Conservation (phyloP, 2,329 filamentous ascomycete genomes). For the Fonsecaea erecta region DNA sequence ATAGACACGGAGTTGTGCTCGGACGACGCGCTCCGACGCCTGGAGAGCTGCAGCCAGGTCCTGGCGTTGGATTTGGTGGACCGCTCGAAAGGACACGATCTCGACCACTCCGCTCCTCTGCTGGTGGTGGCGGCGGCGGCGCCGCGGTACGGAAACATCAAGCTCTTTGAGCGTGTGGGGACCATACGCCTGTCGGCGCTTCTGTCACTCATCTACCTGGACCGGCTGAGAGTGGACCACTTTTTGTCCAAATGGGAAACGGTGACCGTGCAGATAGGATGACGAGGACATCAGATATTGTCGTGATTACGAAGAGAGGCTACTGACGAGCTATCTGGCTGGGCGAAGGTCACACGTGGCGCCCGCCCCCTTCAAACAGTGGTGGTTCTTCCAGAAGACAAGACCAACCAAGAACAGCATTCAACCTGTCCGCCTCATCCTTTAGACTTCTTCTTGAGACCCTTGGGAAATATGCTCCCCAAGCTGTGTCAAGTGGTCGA, state of each 20-base stretch:
- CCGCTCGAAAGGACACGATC: neutral
- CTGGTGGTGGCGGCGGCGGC: neutral
- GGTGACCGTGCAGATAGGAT: constrained; percentile 1
- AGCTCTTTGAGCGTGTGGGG: neutral
- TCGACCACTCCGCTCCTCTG: neutral
- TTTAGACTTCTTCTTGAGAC: no score
- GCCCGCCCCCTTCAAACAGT: no score
- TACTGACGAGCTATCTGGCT: no score
- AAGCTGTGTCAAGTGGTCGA: no score
- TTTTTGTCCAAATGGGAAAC: neutral
- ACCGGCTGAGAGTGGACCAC: neutral
- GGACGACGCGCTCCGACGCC: neutral
- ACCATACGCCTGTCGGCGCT: neutral
- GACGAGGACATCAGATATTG: no score
- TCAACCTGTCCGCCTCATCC: no score
- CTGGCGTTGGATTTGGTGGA: neutral
- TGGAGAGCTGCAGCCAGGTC: neutral
- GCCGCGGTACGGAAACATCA: neutral
- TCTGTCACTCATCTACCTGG: neutral
- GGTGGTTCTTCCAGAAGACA: no score
- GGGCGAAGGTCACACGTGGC: no score
- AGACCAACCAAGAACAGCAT: no score
- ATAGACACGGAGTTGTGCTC: neutral
- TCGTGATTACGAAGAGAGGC: no score
- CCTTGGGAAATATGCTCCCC: no score